Conservation (phyloP, 2,329 filamentous ascomycete genomes). For the Colletotrichum phormii region DNA sequence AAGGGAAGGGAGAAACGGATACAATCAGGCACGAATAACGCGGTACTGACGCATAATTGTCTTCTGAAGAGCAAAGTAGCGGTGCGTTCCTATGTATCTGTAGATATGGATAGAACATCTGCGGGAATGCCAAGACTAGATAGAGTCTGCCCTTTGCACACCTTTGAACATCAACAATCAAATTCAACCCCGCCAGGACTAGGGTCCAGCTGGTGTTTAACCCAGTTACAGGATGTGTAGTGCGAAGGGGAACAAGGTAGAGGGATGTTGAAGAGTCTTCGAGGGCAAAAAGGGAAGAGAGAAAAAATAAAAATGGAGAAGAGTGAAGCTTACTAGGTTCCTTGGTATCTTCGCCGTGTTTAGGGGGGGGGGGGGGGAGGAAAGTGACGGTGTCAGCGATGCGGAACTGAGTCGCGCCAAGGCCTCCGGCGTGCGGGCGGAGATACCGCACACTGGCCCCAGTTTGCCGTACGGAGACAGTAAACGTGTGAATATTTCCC, state of each 20-base stretch:
- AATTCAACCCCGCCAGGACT: not conserved
- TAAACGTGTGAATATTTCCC: not conserved
- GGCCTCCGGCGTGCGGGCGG: slow-evolving; percentile 26
- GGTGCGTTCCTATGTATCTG: not conserved
- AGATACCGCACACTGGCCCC: slow-evolving; percentile 9
- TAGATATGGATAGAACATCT: slow-evolving; percentile 13
- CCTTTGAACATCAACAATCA: not conserved
- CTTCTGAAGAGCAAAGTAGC: not conserved
- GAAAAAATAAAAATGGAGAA: slow-evolving; percentile 17
- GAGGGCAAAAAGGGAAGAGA: not conserved
- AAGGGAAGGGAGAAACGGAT: not conserved
- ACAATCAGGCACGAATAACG: slow-evolving; percentile 8
- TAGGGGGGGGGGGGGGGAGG: not conserved
- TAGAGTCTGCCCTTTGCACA: slow-evolving; percentile 19
- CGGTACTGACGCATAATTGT: slow-evolving; percentile 3
- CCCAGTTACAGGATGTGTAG: not conserved
- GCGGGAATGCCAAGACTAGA: slow-evolving; percentile 24
- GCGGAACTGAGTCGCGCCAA: slow-evolving; percentile 31
- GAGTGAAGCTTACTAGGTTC: slow-evolving; percentile 33
- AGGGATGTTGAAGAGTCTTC: not conserved
- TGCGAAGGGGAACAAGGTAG: slow-evolving; percentile 1
- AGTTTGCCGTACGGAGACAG: not conserved
- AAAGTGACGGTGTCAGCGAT: slow-evolving; percentile 17
- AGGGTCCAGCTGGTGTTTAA: not conserved
- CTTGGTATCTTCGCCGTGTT: slow-evolving; percentile 20